Conservation (phyloP, 2,329 filamentous ascomycete genomes). For the Fusarium aywerte region DNA sequence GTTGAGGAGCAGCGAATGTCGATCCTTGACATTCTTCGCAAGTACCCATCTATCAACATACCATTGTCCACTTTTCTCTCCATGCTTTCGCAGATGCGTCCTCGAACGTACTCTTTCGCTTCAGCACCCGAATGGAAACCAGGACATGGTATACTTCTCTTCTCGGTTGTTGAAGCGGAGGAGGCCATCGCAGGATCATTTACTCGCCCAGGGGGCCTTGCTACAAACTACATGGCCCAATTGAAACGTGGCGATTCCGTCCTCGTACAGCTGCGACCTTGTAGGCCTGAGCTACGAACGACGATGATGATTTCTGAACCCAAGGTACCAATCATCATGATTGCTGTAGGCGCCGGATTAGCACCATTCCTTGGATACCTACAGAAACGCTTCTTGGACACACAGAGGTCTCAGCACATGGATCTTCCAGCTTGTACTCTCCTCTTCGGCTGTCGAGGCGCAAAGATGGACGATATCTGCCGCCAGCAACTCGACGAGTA, state of each 20-base stretch:
- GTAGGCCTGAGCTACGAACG: neutral
- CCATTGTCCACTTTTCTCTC: conserved; percentile 74
- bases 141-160: conserved; percentile 1
- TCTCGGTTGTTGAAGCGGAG: conserved; percentile 3
- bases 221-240: conserved; percentile 12
- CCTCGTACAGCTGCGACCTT: neutral
- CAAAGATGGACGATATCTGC: conserved; percentile 9
- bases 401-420: neutral
- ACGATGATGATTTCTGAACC: neutral
- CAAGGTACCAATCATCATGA: conserved; percentile 11
- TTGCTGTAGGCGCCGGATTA: conserved; percentile 2
- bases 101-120: conserved; percentile 7
- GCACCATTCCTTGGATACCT: conserved; percentile 10
- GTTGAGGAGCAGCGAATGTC: conserved; percentile 68
- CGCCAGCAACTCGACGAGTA: conserved; percentile 1
- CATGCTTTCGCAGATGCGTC: conserved; percentile 76
- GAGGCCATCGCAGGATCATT: neutral
- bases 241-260: neutral
- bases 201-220: neutral
- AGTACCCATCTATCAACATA: conserved; percentile 67
- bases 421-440: neutral
- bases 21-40: conserved; percentile 75
- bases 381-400: conserved; percentile 6
- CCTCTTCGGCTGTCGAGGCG: neutral
- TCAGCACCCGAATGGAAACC: conserved; percentile 7